These are phyloP conservation scores for Coprinellus aureogranulatus DNA, from an alignment of 768 basidiomycete species.

Conservation along the genomic window DNA sequence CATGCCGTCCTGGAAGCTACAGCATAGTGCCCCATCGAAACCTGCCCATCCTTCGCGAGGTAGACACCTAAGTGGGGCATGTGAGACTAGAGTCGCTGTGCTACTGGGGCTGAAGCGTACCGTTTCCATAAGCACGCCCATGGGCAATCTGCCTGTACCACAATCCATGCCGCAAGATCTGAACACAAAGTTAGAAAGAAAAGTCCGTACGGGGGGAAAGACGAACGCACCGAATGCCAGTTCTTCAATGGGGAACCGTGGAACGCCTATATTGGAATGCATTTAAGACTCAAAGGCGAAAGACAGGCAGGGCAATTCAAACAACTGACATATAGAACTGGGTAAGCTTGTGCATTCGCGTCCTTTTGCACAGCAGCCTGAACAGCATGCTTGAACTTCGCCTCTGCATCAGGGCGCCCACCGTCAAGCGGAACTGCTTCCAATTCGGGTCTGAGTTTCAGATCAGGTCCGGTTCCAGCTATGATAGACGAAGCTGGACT, in stretches of 20 bases:
- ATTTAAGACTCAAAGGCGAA: no score
- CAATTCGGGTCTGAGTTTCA: conserved; percentile 40
- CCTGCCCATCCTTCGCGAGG: conserved; percentile 54
- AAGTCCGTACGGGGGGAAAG: background rate
- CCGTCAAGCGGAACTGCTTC: conserved; percentile 68
- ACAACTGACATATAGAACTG: conserved; percentile 42
- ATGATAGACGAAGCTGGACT: conserved; percentile 1
- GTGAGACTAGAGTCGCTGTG: background rate
- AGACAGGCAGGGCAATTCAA: no score
- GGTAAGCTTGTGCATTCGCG: conserved; percentile 43
- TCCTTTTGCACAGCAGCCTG: conserved; percentile 34
- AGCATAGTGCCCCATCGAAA: conserved; percentile 49
- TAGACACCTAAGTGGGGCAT: conserved; percentile 53
- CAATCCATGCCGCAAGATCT: conserved; percentile 73
- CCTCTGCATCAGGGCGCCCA: conserved; percentile 74
- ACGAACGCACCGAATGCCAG: conserved; percentile 61
- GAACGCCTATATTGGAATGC: conserved; percentile 46
- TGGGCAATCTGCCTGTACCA: conserved; percentile 57
- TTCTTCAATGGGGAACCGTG: conserved; percentile 65
- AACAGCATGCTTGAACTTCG: conserved; percentile 53
- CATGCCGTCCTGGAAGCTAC: conserved; percentile 34
- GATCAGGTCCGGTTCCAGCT: background rate
- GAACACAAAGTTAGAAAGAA: background rate
- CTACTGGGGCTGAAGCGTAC: conserved; percentile 26
- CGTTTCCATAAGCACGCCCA: conserved; percentile 65